A percentile compares a stretch with the other conserved stretches of the same genome.
phyloP scores from a whole-genome alignment of 371 early-diverging fungal genomes.

The Apophysomyces elegans region DNA sequence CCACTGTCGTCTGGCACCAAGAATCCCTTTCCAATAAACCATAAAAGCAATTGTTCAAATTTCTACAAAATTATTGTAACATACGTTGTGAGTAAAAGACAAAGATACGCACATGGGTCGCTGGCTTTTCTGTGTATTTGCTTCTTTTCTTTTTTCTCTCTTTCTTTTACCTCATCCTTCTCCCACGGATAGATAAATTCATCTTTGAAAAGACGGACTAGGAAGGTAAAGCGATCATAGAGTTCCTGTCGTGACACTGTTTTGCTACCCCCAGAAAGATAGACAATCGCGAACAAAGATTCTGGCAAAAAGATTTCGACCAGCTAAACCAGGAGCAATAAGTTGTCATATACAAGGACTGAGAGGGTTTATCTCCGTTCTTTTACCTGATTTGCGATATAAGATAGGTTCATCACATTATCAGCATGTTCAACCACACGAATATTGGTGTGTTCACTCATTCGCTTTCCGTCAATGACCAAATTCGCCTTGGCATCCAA shows the following conservation, averaged over 20 bases:
- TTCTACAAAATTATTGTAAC: constrained; percentile 26
- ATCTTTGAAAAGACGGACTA: constrained; percentile 48
- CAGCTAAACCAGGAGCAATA: constrained; percentile 21
- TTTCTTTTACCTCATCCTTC: constrained; percentile 39
- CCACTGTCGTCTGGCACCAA: constrained; percentile 22
- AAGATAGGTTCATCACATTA: constrained; percentile 54
- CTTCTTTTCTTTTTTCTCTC: constrained; percentile 7
- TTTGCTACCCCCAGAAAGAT: constrained; percentile 29
- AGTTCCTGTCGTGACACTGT: constrained; percentile 30
- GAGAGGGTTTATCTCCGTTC: neutral
- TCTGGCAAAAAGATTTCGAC: constrained; percentile 50
- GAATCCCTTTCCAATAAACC: constrained; percentile 36
- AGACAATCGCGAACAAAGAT: constrained; percentile 47
- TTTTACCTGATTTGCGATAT: constrained; percentile 49
- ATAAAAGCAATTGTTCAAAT: constrained; percentile 38
- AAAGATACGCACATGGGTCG: neutral
- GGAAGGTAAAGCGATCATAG: constrained; percentile 42
- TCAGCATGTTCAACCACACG: constrained; percentile 55
- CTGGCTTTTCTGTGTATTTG: too few relatives aligned
- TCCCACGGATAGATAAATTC: constrained; percentile 56
- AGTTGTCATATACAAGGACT: neutral
- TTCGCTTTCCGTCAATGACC: constrained; percentile 41
- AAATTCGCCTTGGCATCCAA: constrained; percentile 46
- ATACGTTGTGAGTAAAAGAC: neutral
- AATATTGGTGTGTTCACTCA: constrained; percentile 42